Conservation (phyloP, 2,329 filamentous ascomycete species). For the Fusarium stilboides region DNA sequence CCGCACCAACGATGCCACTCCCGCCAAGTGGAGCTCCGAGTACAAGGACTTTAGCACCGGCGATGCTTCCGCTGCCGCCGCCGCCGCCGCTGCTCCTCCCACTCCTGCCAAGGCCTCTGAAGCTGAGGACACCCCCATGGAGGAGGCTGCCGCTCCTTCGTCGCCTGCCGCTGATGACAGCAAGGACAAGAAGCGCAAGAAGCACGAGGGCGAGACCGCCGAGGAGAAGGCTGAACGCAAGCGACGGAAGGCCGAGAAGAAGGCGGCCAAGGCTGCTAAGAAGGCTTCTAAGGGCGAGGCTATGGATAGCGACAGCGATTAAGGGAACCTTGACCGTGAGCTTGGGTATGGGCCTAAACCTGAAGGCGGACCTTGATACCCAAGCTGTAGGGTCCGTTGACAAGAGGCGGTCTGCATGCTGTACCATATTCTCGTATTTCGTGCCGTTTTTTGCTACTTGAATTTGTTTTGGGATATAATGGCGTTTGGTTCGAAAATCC, state of each 20-base stretch:
- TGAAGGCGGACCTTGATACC: conserved; percentile 40
- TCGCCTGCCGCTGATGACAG: conserved; percentile 66
- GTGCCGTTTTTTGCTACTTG: conserved; percentile 43
- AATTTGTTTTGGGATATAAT: conserved; percentile 43
- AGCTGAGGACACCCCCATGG: conserved; percentile 57
- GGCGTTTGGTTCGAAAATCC: conserved; percentile 52
- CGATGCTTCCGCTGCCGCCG: conserved; percentile 60
- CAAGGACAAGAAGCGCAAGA: conserved; percentile 80
- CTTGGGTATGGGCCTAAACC: conserved; percentile 28
- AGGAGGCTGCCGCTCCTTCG: conserved; percentile 55
- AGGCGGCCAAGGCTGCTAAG: conserved; percentile 70
- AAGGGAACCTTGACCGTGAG: conserved; percentile 39
- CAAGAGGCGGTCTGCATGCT: conserved; percentile 48
- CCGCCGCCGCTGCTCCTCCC: conserved; percentile 60
- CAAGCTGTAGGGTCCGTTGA: conserved; percentile 45
- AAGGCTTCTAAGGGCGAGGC: conserved; percentile 68
- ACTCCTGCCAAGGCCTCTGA: conserved; percentile 57
- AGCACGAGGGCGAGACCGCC: conserved; percentile 82
- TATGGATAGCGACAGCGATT: conserved; percentile 69
- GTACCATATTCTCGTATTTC: conserved; percentile 49
- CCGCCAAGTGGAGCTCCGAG: conserved; percentile 90
- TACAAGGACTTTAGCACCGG: conserved; percentile 90
- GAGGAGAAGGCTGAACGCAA: conserved; percentile 77
- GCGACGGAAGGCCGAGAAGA: conserved; percentile 73
- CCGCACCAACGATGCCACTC: conserved; percentile 91